Conservation (phyloP, 2,329 filamentous ascomycete genomes). For the Fusarium succisae region DNA sequence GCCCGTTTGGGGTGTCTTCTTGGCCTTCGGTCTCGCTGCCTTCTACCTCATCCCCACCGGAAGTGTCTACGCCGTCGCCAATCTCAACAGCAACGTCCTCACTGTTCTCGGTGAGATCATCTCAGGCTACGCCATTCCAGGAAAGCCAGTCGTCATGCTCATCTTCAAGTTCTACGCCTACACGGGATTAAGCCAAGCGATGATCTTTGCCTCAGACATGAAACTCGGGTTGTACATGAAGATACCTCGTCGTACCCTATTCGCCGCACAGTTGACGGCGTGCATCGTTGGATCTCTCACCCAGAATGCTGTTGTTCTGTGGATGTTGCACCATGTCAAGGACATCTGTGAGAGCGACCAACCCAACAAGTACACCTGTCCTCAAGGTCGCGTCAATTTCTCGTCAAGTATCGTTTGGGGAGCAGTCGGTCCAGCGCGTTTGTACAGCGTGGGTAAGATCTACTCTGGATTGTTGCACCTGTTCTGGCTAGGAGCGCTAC, state of each 20-base stretch:
- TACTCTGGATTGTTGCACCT: not conserved
- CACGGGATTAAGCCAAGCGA: not conserved
- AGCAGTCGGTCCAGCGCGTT: not conserved
- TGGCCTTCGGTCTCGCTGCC: not conserved
- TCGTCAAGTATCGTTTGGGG: not conserved
- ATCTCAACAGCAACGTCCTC: not conserved
- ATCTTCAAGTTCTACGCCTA: conserved; percentile 8
- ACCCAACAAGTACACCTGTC: not conserved
- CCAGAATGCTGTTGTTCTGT: not conserved
- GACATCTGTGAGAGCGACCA: not conserved
- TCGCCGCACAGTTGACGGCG: not conserved
- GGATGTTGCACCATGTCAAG: conserved; percentile 1
- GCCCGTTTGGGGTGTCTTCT: not conserved
- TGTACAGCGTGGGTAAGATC: not conserved
- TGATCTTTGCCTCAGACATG: conserved; percentile 3
- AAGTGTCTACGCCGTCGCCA: not conserved
- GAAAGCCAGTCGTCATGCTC: not conserved
- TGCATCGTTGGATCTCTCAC: not conserved
- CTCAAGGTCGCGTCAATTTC: not conserved
- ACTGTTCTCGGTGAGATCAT: not conserved
- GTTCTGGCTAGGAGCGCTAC: not conserved
- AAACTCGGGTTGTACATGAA: conserved; percentile 3
- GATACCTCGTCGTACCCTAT: not conserved
- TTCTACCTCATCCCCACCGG: not conserved
- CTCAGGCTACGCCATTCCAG: not conserved